Conservation (phyloP, 2,329 filamentous ascomycete species). For the Clarireedia sp. region DNA sequence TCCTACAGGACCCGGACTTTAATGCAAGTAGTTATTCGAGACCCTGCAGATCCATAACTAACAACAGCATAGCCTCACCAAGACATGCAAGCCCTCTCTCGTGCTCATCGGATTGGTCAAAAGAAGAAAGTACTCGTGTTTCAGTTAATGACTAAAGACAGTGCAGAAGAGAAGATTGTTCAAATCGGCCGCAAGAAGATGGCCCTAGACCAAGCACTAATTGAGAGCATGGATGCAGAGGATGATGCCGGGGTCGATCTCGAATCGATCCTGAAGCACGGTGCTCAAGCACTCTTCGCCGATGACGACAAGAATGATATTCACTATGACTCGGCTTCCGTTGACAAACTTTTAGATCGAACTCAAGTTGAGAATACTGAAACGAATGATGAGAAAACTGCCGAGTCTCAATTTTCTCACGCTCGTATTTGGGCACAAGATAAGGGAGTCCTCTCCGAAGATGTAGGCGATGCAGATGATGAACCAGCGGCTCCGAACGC, state of each 20-base stretch:
- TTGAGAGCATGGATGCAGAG: slow-evolving; percentile 83
- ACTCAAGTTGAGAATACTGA: slow-evolving; percentile 69
- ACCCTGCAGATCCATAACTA: slow-evolving; percentile 4
- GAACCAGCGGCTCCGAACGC: slow-evolving; percentile 50
- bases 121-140: slow-evolving; percentile 94
- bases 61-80: slow-evolving; percentile 67
- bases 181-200: slow-evolving; percentile 94
- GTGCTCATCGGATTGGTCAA: slow-evolving; percentile 93
- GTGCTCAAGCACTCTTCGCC: slow-evolving; percentile 78
- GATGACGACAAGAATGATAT: slow-evolving; percentile 68
- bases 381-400: slow-evolving; percentile 51
- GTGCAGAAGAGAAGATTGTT: slow-evolving; percentile 91
- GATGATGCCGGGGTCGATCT: slow-evolving; percentile 72
- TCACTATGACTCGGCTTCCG: slow-evolving; percentile 68
- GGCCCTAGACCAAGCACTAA: slow-evolving; percentile 88
- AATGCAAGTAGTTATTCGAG: slow-evolving; percentile 16
- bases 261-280: slow-evolving; percentile 80
- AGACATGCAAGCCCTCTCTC: slow-evolving; percentile 89
- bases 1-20: slow-evolving; percentile 26
- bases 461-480: slow-evolving; percentile 45
- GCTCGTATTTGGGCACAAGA: slow-evolving; percentile 91
- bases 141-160: slow-evolving; percentile 82
- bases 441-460: slow-evolving; percentile 56
- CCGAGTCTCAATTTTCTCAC: slow-evolving; percentile 79
- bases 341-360: slow-evolving; percentile 88